phyloP scores from a whole-genome alignment of 169 alveolate species.

The Eimeria acervulina region DNA sequence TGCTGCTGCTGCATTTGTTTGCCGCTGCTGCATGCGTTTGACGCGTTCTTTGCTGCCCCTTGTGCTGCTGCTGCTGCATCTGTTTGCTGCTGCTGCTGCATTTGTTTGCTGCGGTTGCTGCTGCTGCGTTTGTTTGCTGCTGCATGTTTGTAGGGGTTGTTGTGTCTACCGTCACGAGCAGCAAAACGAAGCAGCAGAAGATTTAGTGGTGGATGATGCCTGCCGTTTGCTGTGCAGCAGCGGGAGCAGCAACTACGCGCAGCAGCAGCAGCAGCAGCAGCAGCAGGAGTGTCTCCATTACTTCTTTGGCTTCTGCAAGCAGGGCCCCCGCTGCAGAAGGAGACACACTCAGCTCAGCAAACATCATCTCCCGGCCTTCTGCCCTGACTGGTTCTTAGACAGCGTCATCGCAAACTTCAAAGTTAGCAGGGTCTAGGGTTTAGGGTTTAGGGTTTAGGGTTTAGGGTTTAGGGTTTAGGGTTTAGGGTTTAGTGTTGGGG shows the following conservation, averaged over 20 bases:
- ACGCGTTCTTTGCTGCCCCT: neutral
- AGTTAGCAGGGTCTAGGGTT: neutral
- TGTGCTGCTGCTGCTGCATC: neutral
- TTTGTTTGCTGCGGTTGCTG: constrained; percentile 29
- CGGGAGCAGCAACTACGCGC: constrained; percentile 21
- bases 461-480: too few species aligned
- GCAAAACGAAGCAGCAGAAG: constrained; percentile 56
- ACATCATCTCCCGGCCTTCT: constrained; percentile 76
- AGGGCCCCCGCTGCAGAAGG: constrained; percentile 89
- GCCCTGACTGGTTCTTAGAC: constrained; percentile 85
- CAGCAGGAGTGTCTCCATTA: constrained; percentile 87
- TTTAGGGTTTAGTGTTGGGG: neutral
- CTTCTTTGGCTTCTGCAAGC: constrained; percentile 91
- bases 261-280: constrained; percentile 41
- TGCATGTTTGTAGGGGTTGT: constrained; percentile 11
- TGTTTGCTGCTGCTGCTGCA: too few species aligned
- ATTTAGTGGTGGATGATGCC: neutral
- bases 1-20: neutral
- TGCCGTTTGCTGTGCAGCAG: constrained; percentile 70
- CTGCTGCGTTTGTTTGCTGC: neutral
- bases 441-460: too few species aligned
- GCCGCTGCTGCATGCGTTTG: too few species aligned
- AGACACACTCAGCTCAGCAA: constrained; percentile 86
- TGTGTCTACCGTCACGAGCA: constrained; percentile 49
- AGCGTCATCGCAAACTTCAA: constrained; percentile 71